Evolutionary conservation across 495 filamentous ascomycete species (phyloP), one percentile per base, ranked within the genome.

Genomic region (Tricharina praecox): DNA sequence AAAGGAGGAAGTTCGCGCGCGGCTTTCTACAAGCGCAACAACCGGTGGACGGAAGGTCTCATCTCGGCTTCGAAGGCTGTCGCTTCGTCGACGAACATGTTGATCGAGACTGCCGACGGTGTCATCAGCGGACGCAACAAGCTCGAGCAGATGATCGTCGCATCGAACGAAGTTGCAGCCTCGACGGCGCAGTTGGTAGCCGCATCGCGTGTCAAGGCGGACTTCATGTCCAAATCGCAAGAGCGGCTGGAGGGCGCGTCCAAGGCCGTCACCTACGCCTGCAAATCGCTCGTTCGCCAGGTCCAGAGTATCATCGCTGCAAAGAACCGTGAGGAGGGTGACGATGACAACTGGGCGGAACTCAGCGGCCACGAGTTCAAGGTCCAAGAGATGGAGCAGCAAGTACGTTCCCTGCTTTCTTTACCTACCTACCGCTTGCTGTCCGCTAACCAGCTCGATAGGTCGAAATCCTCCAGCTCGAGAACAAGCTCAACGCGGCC

Each of bases 381-480:
- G 70, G 85, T 94, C 11, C 73, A 79, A 59, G 86, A 97, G 70
- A 97, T 97, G 92, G 88, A 97, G 68, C 92, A 97, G 64, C 92
- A 97, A 83, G 87, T 94, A 70, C 53, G 77, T 74, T 10, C 8
- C 53, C 53, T 51, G 5, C 13, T 5, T 37, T 7, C 4, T 11
- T 9, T 37, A 9, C 18, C n/a, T 20, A 44, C 28, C 33, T 34
- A 11, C 13, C 43, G 8, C n/a, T 13, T 5, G 49, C 23, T 37
- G 34, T 21, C 18, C 10, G 25, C 16, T 7, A 43, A 35, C 33
- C 41, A 32, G 18, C 7, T 42, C 3, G 28, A 49, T 51, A 95
- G 87, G 90, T 97, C 57, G 88, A 96, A 67, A 96, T 97, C 40
- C 72, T 95, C 32, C 84, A 96, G 67, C 74, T 97, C 41, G 90